Base-by-base conservation (phyloP, 2,329 filamentous ascomycete species). In the Aspergillus tubingensis region DNA sequence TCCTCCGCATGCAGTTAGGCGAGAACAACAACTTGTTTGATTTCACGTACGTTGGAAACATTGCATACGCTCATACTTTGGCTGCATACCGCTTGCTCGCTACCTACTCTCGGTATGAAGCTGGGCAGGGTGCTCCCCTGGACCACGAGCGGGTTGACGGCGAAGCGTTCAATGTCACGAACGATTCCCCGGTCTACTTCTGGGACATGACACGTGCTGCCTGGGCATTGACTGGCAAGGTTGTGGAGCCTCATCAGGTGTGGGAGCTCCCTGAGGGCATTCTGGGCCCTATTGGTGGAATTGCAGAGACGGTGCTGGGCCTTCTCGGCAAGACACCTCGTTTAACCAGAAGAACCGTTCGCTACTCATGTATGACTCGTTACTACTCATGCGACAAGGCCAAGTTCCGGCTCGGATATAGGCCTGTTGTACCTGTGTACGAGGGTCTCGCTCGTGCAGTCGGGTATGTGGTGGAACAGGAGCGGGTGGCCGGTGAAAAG, bases 121-220 rank as follows among this genome's bases (percentile, higher is more conserved):
- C 72, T 38, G 74, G 76, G 52, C 77, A 81, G 57, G 87, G 85
- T 19, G 81, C 83, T 0, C 87, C 87, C n/a, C 83, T 91, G 39
- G 86, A 90, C 76, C 79, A 87, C 77, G 89, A 92, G 79, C 84
- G 83, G 61, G 87, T 93, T 53, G 91, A 93, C 73, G 95, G 94
- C 61, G 88, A 97, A 75, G 88, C 88, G 54, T 94, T 98, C 80
- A 88, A 96, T 79, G 86, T 98, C 71, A 95, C 92, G 60, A 98
- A 98, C 76, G 91, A 92, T 77, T 82, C 87, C 67, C 94, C 94
- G 5, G 83, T 96, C 19, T 94, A 94, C 75, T 96, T 96, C 77
- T 96, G 95, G 87, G 92, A 96, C 76, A 90, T 96, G 73, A 86
- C 90, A 61, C 85, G 91, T 43, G 86, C 88, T 41, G 83, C 96